These are phyloP conservation scores for Bocquillonia castaneifolia DNA, from an alignment of 441 rosid genomes.

Conservation along the genomic window DNA sequence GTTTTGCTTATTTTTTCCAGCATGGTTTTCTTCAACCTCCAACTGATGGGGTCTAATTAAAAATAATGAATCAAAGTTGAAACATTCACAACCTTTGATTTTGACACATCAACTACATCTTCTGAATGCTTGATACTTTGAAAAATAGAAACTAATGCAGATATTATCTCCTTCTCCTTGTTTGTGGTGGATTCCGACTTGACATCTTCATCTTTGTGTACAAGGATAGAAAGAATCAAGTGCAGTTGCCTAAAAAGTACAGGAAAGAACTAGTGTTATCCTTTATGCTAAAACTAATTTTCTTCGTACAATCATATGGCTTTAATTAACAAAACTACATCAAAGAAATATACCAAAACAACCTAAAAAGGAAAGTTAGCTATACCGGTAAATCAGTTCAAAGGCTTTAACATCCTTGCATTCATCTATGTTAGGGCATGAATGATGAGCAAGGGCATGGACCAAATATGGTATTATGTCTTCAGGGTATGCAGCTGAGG, in stretches of 20 bases:
- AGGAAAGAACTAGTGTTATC: slow-evolving; percentile 10
- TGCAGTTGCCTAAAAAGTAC: slow-evolving; percentile 67
- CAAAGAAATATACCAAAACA: slow-evolving; percentile 6
- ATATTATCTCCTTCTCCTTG: slow-evolving; percentile 59
- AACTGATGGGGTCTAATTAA: neutral
- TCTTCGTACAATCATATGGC: neutral
- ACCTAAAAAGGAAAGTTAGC: slow-evolving; percentile 13
- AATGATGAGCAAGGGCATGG: slow-evolving; percentile 86
- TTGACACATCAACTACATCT: slow-evolving; percentile 65
- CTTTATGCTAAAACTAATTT: neutral
- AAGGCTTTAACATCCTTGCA: slow-evolving; percentile 85
- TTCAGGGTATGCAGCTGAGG: slow-evolving; percentile 56
- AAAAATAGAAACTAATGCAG: slow-evolving; percentile 52
- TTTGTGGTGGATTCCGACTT: slow-evolving; percentile 58
- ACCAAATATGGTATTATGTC: slow-evolving; percentile 68
- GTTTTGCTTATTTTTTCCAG: neutral
- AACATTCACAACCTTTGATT: slow-evolving; percentile 62
- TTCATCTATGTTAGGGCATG: slow-evolving; percentile 74
- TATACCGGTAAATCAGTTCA: slow-evolving; percentile 77
- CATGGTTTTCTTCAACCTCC: neutral
- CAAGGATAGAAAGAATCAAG: slow-evolving; percentile 60
- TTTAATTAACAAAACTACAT: neutral
- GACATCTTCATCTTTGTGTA: slow-evolving; percentile 79
- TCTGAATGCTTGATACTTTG: slow-evolving; percentile 69
- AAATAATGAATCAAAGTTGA: slow-evolving; percentile 17